Conservation (phyloP, 805 yeast genomes). For the Debaryomyces tyrocola region DNA sequence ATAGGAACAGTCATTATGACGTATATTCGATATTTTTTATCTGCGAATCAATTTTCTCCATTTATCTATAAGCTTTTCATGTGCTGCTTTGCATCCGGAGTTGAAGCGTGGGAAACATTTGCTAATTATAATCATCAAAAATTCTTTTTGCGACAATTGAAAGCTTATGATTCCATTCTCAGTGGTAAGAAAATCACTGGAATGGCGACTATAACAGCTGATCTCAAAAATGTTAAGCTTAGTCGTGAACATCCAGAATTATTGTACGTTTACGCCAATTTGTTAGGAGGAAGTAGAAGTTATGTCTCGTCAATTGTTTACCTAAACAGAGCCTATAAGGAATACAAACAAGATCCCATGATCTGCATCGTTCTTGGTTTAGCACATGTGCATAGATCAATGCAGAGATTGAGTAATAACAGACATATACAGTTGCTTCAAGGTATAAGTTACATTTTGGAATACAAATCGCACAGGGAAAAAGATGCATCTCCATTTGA, state of each 20-base stretch:
- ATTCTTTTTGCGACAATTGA: slow-evolving; percentile 83
- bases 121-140: slow-evolving; percentile 86
- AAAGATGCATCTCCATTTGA: slow-evolving; percentile 45
- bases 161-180: slow-evolving; percentile 77
- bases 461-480: slow-evolving; percentile 60
- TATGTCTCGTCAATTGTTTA: slow-evolving; percentile 82
- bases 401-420: slow-evolving; percentile 84
- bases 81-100: slow-evolving; percentile 64
- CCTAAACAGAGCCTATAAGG: slow-evolving; percentile 65
- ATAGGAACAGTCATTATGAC: slow-evolving; percentile 49
- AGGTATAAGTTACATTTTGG: slow-evolving; percentile 75
- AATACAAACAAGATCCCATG: slow-evolving; percentile 74
- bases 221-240: slow-evolving; percentile 38
- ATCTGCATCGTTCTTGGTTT: slow-evolving; percentile 73
- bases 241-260: slow-evolving; percentile 62
- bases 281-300: slow-evolving; percentile 78
- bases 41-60: slow-evolving; percentile 74
- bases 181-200: slow-evolving; percentile 60
- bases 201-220: slow-evolving; percentile 70
- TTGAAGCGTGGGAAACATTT: slow-evolving; percentile 55
- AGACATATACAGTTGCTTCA: slow-evolving; percentile 87
- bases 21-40: slow-evolving; percentile 61
- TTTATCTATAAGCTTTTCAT: slow-evolving; percentile 65
- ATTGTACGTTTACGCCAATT: slow-evolving; percentile 74
- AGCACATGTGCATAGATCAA: slow-evolving; percentile 83